Evolutionary conservation across 2,329 filamentous ascomycete genomes (phyloP).

Genomic region (Pseudogymnoascus sp.): DNA sequence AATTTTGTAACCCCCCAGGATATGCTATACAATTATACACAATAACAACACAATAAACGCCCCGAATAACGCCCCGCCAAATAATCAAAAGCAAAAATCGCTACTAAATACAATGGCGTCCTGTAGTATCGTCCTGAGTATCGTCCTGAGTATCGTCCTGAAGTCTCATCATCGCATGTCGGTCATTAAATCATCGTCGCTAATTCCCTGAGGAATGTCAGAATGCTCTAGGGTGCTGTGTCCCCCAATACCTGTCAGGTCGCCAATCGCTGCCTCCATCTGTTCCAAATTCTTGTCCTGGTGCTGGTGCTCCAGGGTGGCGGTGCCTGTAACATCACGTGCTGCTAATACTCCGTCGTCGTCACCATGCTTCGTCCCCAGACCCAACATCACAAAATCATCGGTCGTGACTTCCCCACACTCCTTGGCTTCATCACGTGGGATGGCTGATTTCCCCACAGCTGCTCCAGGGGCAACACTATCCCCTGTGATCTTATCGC

Average conservation of each 20-base stretch:
- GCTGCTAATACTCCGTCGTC: not conserved
- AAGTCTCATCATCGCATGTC: not conserved
- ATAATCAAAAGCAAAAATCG: constrained; percentile 5
- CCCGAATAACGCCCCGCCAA: not conserved
- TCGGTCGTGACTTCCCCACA: not conserved
- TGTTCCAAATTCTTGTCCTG: constrained; percentile 4
- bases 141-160: not conserved
- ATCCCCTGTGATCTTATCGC: not conserved
- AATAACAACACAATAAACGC: not conserved
- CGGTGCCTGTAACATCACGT: not conserved
- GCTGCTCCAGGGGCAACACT: not conserved
- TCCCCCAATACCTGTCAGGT: constrained; percentile 1
- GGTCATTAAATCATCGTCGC: constrained; percentile 9
- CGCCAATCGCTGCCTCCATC: not conserved
- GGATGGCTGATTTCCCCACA: not conserved
- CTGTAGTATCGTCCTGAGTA: not conserved
- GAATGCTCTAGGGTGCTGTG: constrained; percentile 10
- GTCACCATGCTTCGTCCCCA: not conserved
- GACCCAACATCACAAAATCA: not conserved
- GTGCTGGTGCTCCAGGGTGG: not conserved
- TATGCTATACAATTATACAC: constrained; percentile 10
- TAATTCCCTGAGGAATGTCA: constrained; percentile 6
- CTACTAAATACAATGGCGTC: constrained; percentile 9
- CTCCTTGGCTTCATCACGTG: not conserved
- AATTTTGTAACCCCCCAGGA: not conserved